A percentile compares a stretch with the other conserved stretches of the same genome.
phyloP scores from a whole-genome alignment of 2,329 filamentous ascomycete species.

The Sphaerulina musiva region DNA sequence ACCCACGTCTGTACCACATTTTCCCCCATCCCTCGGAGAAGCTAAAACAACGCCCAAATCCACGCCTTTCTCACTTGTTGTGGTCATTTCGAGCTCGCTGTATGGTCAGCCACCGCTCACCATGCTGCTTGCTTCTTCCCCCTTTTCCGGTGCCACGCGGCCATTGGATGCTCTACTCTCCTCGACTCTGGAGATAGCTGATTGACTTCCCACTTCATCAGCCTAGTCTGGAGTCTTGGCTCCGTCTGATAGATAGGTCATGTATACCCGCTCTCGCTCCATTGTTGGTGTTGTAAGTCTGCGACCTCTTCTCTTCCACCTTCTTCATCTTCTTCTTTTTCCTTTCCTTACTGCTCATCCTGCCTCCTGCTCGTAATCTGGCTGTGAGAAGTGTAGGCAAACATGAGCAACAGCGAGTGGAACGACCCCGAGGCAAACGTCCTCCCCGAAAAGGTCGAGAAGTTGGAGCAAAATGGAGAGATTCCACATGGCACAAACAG shows the following conservation, averaged over 20 bases:
- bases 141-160: constrained; percentile 17
- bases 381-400: constrained; percentile 7
- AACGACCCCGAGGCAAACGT: constrained; percentile 43
- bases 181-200: not conserved
- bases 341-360: not conserved
- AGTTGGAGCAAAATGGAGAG: constrained; percentile 32
- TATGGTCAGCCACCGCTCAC: constrained; percentile 7
- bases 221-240: constrained; percentile 11
- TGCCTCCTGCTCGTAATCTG: not conserved
- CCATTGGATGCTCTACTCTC: constrained; percentile 9
- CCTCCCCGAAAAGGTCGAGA: constrained; percentile 40
- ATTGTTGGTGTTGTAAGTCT: not conserved
- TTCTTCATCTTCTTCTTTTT: not conserved
- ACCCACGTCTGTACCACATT: not conserved
- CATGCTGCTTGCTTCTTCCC: constrained; percentile 1
- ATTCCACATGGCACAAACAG: constrained; percentile 37
- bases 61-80: not conserved
- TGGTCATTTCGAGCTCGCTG: constrained; percentile 11
- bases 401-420: constrained; percentile 41
- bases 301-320: not conserved
- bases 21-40: constrained; percentile 15
- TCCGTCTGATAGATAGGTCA: constrained; percentile 7
- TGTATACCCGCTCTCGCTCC: constrained; percentile 6
- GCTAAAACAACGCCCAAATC: constrained; percentile 4
- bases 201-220: constrained; percentile 1